Percentiles rank a stretch among this genome's conserved stretches.
These are phyloP conservation scores for Annulohypoxylon bovei DNA, from an alignment of 495 filamentous ascomycete species.

Conservation along the genomic window DNA sequence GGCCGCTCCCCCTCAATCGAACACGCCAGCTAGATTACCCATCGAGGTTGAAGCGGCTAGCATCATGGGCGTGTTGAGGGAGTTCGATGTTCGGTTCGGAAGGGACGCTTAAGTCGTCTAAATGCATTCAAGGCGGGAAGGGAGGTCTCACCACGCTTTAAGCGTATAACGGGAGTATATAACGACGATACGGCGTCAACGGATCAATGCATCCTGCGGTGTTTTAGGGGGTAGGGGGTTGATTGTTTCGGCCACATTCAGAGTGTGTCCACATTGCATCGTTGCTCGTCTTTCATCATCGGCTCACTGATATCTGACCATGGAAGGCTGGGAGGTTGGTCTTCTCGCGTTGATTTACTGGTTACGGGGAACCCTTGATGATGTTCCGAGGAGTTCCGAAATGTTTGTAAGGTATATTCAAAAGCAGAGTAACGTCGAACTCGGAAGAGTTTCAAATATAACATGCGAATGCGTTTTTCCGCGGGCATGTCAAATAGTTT, in stretches of 20 bases:
- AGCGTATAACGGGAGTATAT: conserved; percentile 13
- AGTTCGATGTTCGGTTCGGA: conserved; percentile 83
- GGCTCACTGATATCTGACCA: conserved; percentile 3
- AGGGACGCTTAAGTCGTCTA: conserved; percentile 37
- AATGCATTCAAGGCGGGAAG: not conserved
- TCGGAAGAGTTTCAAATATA: conserved; percentile 19
- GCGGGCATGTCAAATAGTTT: not conserved
- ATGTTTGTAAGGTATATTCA: conserved; percentile 3
- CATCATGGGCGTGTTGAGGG: conserved; percentile 85
- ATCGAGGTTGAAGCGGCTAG: conserved; percentile 87
- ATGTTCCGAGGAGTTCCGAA: not conserved
- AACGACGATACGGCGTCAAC: conserved; percentile 23
- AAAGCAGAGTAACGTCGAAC: conserved; percentile 12
- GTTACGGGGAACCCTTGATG: not conserved
- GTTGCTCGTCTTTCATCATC: not conserved
- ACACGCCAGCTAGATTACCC: conserved; percentile 60
- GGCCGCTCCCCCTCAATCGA: conserved; percentile 57
- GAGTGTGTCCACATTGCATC: conserved; percentile 16
- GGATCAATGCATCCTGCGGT: conserved; percentile 30
- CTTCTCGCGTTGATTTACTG: conserved; percentile 12
- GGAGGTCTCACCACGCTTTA: not conserved
- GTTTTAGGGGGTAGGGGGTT: conserved; percentile 22
- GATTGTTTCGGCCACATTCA: conserved; percentile 5
- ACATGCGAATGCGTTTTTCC: not conserved
- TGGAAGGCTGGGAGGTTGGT: not conserved